Evolutionary conservation across 768 basidiomycete genomes (phyloP).

Genomic region (Cubamyces lactineus): DNA sequence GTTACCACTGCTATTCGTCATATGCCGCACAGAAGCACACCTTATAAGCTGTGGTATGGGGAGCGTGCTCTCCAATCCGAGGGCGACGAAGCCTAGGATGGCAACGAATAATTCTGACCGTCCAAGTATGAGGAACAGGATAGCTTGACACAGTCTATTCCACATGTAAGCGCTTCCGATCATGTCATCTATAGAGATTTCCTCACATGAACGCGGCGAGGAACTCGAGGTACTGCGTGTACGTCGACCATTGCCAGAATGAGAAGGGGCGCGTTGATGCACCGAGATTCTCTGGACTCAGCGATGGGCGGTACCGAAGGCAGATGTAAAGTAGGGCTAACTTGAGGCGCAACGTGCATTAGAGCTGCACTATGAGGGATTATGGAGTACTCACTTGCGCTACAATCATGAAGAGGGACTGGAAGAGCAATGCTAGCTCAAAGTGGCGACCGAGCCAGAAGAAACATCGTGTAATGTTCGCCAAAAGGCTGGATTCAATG

Average conservation of each 20-base stretch:
- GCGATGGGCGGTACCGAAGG: conserved; percentile 65
- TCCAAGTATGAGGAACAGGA: conserved; percentile 75
- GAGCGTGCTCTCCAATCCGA: conserved; percentile 85
- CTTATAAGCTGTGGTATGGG: conserved; percentile 85
- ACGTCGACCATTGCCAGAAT: conserved; percentile 87
- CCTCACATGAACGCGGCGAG: conserved; percentile 76
- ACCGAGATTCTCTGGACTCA: conserved; percentile 61
- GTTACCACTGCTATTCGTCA: not conserved
- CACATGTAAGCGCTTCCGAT: conserved; percentile 2
- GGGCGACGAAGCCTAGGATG: conserved; percentile 72
- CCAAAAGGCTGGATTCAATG: conserved; percentile 55
- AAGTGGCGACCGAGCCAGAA: conserved; percentile 87
- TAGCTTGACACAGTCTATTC: conserved; percentile 63
- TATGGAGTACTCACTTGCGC: conserved; percentile 60
- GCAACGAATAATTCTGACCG: conserved; percentile 61
- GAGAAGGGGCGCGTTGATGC: conserved; percentile 66
- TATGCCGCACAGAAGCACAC: conserved; percentile 38
- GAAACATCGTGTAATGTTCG: conserved; percentile 88
- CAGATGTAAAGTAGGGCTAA: conserved; percentile 82
- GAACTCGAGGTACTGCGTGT: conserved; percentile 81
- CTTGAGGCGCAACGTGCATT: conserved; percentile 39
- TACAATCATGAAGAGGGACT: conserved; percentile 83
- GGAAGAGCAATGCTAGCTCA: conserved; percentile 75
- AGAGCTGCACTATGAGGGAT: not conserved
- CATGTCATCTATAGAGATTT: not conserved